A percentile compares a stretch with the other conserved stretches of the same genome.
Evolutionary conservation across 441 rosid genomes (phyloP).

Genomic region (Gossypium schwendimanii): DNA sequence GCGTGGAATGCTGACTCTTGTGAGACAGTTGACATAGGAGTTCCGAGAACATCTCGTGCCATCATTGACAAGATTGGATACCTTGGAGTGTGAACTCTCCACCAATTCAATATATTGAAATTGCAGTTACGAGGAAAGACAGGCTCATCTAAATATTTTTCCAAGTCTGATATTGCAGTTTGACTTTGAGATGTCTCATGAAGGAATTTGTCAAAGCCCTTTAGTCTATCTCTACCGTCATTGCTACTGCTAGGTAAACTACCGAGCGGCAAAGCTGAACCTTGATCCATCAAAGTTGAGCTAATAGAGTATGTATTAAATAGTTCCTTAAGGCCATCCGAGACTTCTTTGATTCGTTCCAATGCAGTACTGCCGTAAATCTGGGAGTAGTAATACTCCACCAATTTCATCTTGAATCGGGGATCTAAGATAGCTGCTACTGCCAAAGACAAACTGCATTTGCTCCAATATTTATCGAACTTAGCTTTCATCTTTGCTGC

Average conservation of each 20-base stretch:
- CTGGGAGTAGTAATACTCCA: slow-evolving; percentile 86
- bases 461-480: slow-evolving; percentile 79
- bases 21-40: slow-evolving; percentile 61
- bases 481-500: slow-evolving; percentile 73
- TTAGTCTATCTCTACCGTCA: slow-evolving; percentile 67
- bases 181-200: slow-evolving; percentile 77
- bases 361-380: slow-evolving; percentile 86
- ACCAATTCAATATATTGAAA: slow-evolving; percentile 81
- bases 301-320: slow-evolving; percentile 74
- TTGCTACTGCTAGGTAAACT: slow-evolving; percentile 48
- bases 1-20: slow-evolving; percentile 45
- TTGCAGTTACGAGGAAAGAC: slow-evolving; percentile 79
- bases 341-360: slow-evolving; percentile 78
- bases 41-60: slow-evolving; percentile 84
- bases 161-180: slow-evolving; percentile 53
- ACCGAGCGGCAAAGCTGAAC: slow-evolving; percentile 67
- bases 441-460: slow-evolving; percentile 82
- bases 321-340: slow-evolving; percentile 72
- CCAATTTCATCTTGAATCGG: slow-evolving; percentile 87
- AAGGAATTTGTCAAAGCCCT: slow-evolving; percentile 85
- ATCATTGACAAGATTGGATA: slow-evolving; percentile 87
- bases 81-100: slow-evolving; percentile 95
- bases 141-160: slow-evolving; percentile 85
- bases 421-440: slow-evolving; percentile 87
- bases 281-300: slow-evolving; percentile 65